These are phyloP conservation scores for Catharanthus roseus DNA, from an alignment of 257 asterid species.

Conservation along the genomic window DNA sequence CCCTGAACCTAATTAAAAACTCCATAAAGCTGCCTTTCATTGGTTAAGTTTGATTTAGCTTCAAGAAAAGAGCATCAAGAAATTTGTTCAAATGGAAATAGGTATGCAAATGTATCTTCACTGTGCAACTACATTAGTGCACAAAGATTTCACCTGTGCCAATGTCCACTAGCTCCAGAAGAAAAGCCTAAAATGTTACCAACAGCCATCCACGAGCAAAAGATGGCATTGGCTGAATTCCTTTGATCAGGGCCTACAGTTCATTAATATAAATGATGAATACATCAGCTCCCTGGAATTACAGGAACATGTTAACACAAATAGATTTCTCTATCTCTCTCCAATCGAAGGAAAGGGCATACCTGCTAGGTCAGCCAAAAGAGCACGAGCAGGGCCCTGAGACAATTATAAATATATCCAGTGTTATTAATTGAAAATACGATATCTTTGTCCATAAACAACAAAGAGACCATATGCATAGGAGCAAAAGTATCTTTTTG, in stretches of 20 bases:
- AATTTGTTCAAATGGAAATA: background rate
- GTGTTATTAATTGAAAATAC: background rate
- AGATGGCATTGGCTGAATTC: constrained; percentile 89
- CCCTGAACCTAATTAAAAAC: too few species aligned
- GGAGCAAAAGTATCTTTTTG: background rate
- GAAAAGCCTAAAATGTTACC: constrained; percentile 98
- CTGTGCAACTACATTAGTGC: constrained; percentile 13
- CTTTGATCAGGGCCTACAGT: constrained; percentile 91
- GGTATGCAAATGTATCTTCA: background rate
- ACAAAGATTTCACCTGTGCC: constrained; percentile 71
- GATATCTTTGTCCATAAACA: background rate
- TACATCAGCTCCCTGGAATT: background rate
- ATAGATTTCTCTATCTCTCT: background rate
- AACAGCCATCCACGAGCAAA: constrained; percentile 99
- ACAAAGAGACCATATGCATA: background rate
- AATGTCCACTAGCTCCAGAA: constrained; percentile 91
- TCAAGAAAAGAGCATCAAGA: background rate
- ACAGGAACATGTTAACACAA: constrained; percentile 3
- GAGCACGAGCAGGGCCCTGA: constrained; percentile 99
- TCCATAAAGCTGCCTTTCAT: background rate
- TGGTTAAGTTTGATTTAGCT: constrained; percentile 5
- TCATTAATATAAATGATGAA: constrained; percentile 1
- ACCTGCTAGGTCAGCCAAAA: constrained; percentile 98
- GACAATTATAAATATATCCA: constrained; percentile 20
- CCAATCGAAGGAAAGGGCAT: constrained; percentile 12